Evolutionary conservation across 345 rosid genomes (phyloP), one percentile per base, ranked within the genome.

Genomic region (Eucalyptus erythrocorys): DNA sequence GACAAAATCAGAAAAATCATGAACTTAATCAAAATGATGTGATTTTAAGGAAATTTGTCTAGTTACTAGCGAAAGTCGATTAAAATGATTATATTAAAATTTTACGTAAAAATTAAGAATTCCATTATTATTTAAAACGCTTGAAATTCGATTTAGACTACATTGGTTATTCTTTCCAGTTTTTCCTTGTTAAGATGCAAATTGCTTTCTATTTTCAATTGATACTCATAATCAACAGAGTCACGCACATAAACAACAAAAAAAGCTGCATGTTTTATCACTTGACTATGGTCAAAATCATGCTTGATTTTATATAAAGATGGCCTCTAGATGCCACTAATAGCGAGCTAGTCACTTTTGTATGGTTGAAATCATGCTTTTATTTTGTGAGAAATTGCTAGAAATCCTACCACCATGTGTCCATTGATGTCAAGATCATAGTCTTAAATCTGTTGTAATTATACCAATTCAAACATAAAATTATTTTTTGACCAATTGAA

Each of bases 71-170:
- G n/a, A n/a, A n/a, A n/a, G n/a, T n/a, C n/a, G n/a, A n/a, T n/a
- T n/a, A n/a, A n/a, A 53, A 8, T 21, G 10, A 0, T 8, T 8
- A 21, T 7, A 19, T 53, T 19, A 53, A 48, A 55, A 55, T 55
- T 55, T 55, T 0, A 55, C 3, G 0, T 55, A 24, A 55, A 55
- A 10, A 26, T 55, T 55, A 2, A 55, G 6, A 55, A 0, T 55
- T 55, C 10, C 6, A 4, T 13, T 26, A 22, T 10, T 10, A 55
- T 5, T 24, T 24, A 17, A 13, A 0, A 61, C 27, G 8, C 30
- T 61, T 3, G 8, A 8, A 61, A 30, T 11, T 12, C 2, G 4
- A 0, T 27, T 61, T 27, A 61, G 32, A 0, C 2, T 12, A 13
- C 14, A 61, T 27, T 27, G 32, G 34, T 3, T 27, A 27, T 27